phyloP scores from a whole-genome alignment of 257 asterid genomes.

The Ophiorrhiza pumila region DNA sequence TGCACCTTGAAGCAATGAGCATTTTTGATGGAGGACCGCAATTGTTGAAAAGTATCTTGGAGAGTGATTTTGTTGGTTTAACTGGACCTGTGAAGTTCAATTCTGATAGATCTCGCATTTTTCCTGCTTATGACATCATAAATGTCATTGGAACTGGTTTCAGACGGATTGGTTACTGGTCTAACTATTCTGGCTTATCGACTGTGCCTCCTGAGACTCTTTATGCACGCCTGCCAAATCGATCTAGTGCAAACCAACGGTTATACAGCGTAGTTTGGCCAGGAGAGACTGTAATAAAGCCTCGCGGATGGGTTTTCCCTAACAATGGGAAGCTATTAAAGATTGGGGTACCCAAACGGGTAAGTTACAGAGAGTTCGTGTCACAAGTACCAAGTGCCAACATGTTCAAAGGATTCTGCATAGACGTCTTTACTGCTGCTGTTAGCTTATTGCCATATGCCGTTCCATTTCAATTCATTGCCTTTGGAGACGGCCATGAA shows the following conservation, averaged over 20 bases:
- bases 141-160: slow-evolving; percentile 80
- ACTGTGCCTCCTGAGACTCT: slow-evolving; percentile 60
- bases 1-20: slow-evolving; percentile 63
- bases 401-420: slow-evolving; percentile 72
- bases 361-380: slow-evolving; percentile 67
- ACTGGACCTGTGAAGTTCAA: slow-evolving; percentile 68
- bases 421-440: slow-evolving; percentile 87
- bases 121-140: slow-evolving; percentile 73
- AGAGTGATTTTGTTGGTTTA: slow-evolving; percentile 65
- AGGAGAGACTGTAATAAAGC: slow-evolving; percentile 59
- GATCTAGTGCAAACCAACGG: slow-evolving; percentile 46
- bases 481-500: slow-evolving; percentile 73
- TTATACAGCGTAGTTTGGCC: slow-evolving; percentile 82
- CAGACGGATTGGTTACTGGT: slow-evolving; percentile 82
- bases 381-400: slow-evolving; percentile 65
- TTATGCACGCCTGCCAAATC: slow-evolving; percentile 42
- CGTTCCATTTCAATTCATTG: slow-evolving; percentile 71
- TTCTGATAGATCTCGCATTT: slow-evolving; percentile 47
- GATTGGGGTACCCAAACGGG: slow-evolving; percentile 85
- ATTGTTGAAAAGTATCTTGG: slow-evolving; percentile 49
- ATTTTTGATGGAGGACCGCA: slow-evolving; percentile 79
- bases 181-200: slow-evolving; percentile 73
- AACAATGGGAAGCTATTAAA: slow-evolving; percentile 69
- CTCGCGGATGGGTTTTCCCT: slow-evolving; percentile 98
- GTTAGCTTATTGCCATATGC: slow-evolving; percentile 80